Evolutionary conservation across 306 rosid genomes (phyloP).

Genomic region (Rosa rugosa): DNA sequence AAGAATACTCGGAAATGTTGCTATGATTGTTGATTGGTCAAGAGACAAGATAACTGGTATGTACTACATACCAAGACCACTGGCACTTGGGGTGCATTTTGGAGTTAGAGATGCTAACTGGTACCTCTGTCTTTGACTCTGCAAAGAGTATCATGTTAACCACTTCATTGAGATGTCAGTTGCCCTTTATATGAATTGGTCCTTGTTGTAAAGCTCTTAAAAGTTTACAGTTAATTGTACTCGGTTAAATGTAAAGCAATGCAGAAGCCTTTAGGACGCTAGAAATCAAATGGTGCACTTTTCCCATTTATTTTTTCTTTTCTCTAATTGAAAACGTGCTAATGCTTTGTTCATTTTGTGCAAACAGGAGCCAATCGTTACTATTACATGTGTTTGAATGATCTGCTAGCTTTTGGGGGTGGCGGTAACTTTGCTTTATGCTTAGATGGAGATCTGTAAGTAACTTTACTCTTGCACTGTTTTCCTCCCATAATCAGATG

Average conservation of each 20-base stretch:
- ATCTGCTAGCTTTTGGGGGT: constrained; percentile 86
- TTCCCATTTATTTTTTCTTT: not conserved
- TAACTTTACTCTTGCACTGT: constrained; percentile 7
- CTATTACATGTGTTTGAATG: constrained; percentile 69
- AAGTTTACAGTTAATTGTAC: not conserved
- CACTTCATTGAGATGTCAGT: not conserved
- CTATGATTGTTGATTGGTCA: not conserved
- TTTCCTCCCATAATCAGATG: constrained; percentile 2
- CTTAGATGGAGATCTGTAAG: constrained; percentile 95
- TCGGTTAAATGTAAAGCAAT: not conserved
- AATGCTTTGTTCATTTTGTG: constrained; percentile 3
- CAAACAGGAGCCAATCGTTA: constrained; percentile 77
- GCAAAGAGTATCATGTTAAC: too few species aligned
- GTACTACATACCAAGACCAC: not conserved
- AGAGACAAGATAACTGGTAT: not conserved
- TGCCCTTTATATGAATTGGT: not conserved
- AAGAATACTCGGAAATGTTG: constrained; percentile 17
- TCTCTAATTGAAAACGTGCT: not conserved
- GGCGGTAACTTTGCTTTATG: constrained; percentile 86
- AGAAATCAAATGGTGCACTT: not conserved
- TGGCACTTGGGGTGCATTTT: not conserved
- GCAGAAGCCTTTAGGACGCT: not conserved
- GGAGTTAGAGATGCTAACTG: constrained; percentile 4
- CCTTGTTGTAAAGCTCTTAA: not conserved
- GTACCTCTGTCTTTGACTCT: constrained; percentile 1